Base-by-base conservation (phyloP, 306 rosid genomes). In the Psophocarpus tetragonolobus region DNA sequence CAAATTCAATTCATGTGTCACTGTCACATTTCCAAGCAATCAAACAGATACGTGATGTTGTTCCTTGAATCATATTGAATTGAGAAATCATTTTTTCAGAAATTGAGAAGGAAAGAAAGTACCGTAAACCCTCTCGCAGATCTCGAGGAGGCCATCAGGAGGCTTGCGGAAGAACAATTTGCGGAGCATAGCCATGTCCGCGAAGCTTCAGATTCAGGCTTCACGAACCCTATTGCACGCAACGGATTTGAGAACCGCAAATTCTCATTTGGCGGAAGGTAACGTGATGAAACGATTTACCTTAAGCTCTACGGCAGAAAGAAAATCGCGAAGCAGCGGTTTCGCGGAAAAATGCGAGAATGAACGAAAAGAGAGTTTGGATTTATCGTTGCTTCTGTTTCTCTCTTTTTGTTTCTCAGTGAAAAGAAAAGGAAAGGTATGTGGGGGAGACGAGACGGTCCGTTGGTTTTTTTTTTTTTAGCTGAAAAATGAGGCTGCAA, bases 131-230 rank as follows among this genome's bases (percentile, higher is more conserved):
- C 96, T 73, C 66, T 92, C 98, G 42, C 89, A 88, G 82, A 92
- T 88, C 93, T 94, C 98, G 81, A 94, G 89, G 14, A 94, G 86
- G 8, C 97, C 98, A 65, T 94, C 98, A 10, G 97, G 97, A 0
- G 98, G 97, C 68, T 92, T 94, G 41, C 98, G 88, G 58, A 84
- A 94, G 88, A 92, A 94, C 89, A 92, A 86, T 85, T 86, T 92
- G 50, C 98, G 97, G 47, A 92, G 81, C 90, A 90, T 68, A 53
- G 96, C 91, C 92, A 87, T 84, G 39, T 87, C 87, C 30, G 76
- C 62, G 71, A 74, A 66, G 80, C 83, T 83, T 73, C 76, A 36
- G 80, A 73, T 44, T 83, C 53, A 14, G 21, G 35, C 35, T 30
- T 5, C 24, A 21, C 77, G 5, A 51, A 50, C 71, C 80, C 53